phyloP scores from a whole-genome alignment of 2,329 filamentous ascomycete species.

The Magnaporthiopsis poae region DNA sequence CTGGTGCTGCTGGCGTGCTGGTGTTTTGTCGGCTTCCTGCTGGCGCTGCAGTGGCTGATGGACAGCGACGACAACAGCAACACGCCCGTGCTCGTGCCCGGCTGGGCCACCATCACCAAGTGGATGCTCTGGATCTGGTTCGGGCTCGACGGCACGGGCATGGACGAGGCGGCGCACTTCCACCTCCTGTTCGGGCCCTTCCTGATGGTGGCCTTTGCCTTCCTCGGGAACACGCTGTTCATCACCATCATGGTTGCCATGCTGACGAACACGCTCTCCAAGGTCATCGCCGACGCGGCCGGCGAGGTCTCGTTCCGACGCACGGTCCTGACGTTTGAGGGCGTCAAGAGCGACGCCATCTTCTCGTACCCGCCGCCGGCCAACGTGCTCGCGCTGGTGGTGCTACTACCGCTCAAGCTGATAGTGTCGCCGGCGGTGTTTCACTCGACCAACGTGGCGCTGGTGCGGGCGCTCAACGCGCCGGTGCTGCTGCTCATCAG shows the following conservation, averaged over 20 bases:
- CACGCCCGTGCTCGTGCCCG: neutral
- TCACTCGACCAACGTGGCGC: constrained; percentile 60
- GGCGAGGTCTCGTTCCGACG: constrained; percentile 64
- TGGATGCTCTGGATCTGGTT: constrained; percentile 96
- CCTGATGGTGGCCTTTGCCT: constrained; percentile 63
- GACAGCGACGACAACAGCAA: constrained; percentile 9
- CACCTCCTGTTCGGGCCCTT: constrained; percentile 58
- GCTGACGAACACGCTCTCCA: constrained; percentile 61
- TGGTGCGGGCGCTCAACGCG: constrained; percentile 53
- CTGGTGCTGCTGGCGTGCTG: constrained; percentile 66
- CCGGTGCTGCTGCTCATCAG: constrained; percentile 53
- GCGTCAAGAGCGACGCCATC: constrained; percentile 62
- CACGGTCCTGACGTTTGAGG: constrained; percentile 63
- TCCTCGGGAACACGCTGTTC: constrained; percentile 66
- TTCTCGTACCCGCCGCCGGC: constrained; percentile 62
- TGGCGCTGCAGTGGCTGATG: constrained; percentile 66
- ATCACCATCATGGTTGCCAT: constrained; percentile 66
- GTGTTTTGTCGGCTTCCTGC: constrained; percentile 74
- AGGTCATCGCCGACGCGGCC: constrained; percentile 57
- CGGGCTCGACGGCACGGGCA: constrained; percentile 64
- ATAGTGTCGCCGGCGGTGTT: constrained; percentile 53
- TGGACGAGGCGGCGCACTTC: constrained; percentile 45
- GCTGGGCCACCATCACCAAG: constrained; percentile 57
- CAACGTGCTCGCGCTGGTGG: constrained; percentile 55
- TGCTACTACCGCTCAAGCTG: constrained; percentile 57